Evolutionary conservation across 169 alveolate genomes (phyloP), one percentile per base, ranked within the genome.

Genomic region (Plasmodium adleri): DNA sequence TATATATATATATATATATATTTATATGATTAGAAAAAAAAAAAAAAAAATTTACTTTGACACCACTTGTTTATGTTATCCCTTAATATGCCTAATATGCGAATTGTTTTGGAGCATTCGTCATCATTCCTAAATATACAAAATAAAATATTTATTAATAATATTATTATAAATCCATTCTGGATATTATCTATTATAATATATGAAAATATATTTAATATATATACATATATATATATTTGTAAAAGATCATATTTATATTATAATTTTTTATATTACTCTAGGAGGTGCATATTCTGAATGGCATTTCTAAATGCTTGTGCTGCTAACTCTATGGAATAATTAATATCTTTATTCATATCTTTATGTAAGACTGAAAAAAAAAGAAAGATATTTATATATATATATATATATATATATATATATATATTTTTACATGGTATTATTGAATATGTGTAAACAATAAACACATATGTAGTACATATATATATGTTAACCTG

Each of bases 291-390:
- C 92, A 86, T 86, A 59, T 86, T 86, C 62, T 86, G 86, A 72
- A 86, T 86, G 45, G 92, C 92, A 52, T 86, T 75, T 86, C 92
- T 86, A 72, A 86, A 86, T 60, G 92, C 92, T 64, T 86, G 78
- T 20, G 92, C 92, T 15, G 88, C 86, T 87, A 86, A 71, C 56
- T 86, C 88, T 71, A 86, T 86, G 49, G 92, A 45, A 72, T 59
- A 24, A 73, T 86, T 62, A 47, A 59, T 72, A 22, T 86, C 88
- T 3, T 58, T 72, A 52, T 72, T 62, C 85, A 86, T 86, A 26
- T 86, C 92, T 32, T 72, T 86, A 60, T 72, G 72, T 49, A 86
- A 75, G 47, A 86, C 92, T 86, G 63, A 12, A 49, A 59, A 66
- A 4, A 59, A 24, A 47, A 26, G 54, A 26, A 50, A 71, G 60